Percentiles rank a stretch among this genome's conserved stretches.
Conservation (phyloP, 768 basidiomycete genomes). For the Trametes cinnabarina region DNA sequence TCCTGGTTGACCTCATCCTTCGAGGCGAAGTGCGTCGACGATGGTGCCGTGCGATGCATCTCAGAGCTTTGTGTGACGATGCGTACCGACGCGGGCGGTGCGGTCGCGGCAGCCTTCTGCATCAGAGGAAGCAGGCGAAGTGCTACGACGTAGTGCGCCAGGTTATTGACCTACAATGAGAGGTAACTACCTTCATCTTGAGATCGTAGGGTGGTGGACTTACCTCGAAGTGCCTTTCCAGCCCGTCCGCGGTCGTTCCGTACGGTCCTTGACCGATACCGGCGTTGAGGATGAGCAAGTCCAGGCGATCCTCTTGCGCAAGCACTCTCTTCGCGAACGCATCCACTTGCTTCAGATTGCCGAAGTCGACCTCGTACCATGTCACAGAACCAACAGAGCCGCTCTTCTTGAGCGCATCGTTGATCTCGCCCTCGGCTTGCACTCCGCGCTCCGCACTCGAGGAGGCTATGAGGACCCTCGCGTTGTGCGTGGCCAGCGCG, state of each 20-base stretch:
- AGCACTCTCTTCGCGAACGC: constrained; percentile 23
- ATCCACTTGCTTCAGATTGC: constrained; percentile 25
- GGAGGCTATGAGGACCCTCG: constrained; percentile 30
- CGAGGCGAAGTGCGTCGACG: constrained; percentile 18
- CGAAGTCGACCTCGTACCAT: constrained; percentile 26
- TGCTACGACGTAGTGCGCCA: constrained; percentile 28
- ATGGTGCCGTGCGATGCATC: constrained; percentile 28
- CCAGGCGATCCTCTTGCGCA: constrained; percentile 21
- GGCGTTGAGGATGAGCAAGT: constrained; percentile 30
- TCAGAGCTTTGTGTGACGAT: constrained; percentile 32
- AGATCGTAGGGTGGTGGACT: too few relatives aligned
- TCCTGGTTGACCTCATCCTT: constrained; percentile 29
- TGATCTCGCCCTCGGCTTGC: constrained; percentile 25
- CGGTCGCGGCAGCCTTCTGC: constrained; percentile 26
- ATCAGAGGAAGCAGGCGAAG: constrained; percentile 28
- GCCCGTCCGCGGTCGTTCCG: constrained; percentile 26
- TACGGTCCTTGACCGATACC: constrained; percentile 30
- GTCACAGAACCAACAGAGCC: constrained; percentile 24
- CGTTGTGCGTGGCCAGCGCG: constrained; percentile 26
- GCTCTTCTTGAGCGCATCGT: constrained; percentile 23
- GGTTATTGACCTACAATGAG: constrained; percentile 29
- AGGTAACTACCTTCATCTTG: too few relatives aligned
- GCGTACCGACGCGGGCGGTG: constrained; percentile 26
- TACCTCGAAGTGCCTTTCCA: constrained; percentile 30
- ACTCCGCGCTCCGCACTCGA: constrained; percentile 28